These are phyloP conservation scores for Articulospora tetracladia DNA, from an alignment of 495 filamentous ascomycete species.

Conservation along the genomic window DNA sequence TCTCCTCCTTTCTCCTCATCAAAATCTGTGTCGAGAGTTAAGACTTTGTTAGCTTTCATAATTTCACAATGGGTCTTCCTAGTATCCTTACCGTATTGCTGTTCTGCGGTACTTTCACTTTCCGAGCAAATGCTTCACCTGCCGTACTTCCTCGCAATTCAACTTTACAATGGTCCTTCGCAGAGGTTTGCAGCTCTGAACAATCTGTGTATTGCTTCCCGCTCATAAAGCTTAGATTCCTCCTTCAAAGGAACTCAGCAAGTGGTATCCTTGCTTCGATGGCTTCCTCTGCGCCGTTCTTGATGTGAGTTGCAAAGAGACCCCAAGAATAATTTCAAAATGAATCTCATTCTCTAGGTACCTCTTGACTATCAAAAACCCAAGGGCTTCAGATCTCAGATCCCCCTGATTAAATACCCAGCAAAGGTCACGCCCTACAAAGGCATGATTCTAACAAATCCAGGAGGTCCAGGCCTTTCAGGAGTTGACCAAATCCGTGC, in stretches of 20 bases:
- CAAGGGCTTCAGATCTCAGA: neutral
- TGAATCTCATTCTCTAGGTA: conserved; percentile 1
- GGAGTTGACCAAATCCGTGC: neutral
- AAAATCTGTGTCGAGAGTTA: neutral
- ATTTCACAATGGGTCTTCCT: too few relatives aligned
- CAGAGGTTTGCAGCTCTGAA: neutral
- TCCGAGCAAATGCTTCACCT: neutral
- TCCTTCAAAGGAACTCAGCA: neutral
- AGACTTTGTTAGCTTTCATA: neutral
- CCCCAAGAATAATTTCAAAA: neutral
- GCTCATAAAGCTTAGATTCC: neutral
- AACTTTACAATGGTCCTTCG: neutral
- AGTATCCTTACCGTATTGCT: too few relatives aligned
- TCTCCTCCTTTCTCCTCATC: neutral
- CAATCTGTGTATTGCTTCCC: neutral
- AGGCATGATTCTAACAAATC: conserved; percentile 20
- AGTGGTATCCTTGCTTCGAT: neutral
- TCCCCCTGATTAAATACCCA: conserved; percentile 14
- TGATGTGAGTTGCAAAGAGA: neutral
- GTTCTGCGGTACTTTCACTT: neutral
- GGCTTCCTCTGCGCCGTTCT: neutral
- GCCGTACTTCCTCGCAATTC: neutral
- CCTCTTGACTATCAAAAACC: conserved; percentile 15
- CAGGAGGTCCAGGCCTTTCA: conserved; percentile 18
- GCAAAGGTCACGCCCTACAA: conserved; percentile 7